phyloP scores from a whole-genome alignment of 2,329 filamentous ascomycete species.

The Akanthomyces dipterigenus region DNA sequence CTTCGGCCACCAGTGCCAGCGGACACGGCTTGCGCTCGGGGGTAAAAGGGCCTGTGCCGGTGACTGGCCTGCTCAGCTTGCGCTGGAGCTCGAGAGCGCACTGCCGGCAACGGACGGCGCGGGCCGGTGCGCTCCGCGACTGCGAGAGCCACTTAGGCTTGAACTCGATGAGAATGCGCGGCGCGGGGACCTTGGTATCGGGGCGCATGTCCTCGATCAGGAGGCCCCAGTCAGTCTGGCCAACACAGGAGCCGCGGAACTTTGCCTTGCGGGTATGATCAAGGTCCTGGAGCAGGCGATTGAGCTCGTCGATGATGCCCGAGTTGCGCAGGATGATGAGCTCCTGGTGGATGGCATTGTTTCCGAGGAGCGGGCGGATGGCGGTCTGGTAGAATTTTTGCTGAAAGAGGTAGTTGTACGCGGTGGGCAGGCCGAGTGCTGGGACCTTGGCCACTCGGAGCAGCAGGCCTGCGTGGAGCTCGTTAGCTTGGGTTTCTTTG shows the following conservation, averaged over 20 bases:
- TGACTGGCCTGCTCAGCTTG: conserved; percentile 23
- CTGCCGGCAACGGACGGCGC: conserved; percentile 62
- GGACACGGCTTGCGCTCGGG: conserved; percentile 52
- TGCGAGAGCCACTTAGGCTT: conserved; percentile 82
- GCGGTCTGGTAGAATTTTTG: conserved; percentile 29
- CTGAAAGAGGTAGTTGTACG: conserved; percentile 32
- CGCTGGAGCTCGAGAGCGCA: conserved; percentile 52
- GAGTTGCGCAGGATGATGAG: conserved; percentile 30
- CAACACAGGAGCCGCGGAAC: conserved; percentile 44
- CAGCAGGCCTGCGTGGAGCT: conserved; percentile 23
- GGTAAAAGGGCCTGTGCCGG: conserved; percentile 22
- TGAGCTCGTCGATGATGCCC: conserved; percentile 39
- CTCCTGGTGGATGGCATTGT: conserved; percentile 29
- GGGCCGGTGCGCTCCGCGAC: conserved; percentile 61
- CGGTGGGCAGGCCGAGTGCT: conserved; percentile 22
- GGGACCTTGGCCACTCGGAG: conserved; percentile 34
- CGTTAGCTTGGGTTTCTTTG: conserved; percentile 6
- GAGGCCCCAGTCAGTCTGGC: conserved; percentile 56
- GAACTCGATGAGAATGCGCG: conserved; percentile 55
- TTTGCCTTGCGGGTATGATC: conserved; percentile 38
- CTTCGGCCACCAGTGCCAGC: conserved; percentile 51
- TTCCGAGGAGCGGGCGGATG: conserved; percentile 28
- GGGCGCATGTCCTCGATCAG: conserved; percentile 66
- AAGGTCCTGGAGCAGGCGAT: conserved; percentile 43
- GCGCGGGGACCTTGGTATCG: background rate